These are phyloP conservation scores for Mrakia hoshinonis DNA, from an alignment of 768 basidiomycete species.

Conservation along the genomic window DNA sequence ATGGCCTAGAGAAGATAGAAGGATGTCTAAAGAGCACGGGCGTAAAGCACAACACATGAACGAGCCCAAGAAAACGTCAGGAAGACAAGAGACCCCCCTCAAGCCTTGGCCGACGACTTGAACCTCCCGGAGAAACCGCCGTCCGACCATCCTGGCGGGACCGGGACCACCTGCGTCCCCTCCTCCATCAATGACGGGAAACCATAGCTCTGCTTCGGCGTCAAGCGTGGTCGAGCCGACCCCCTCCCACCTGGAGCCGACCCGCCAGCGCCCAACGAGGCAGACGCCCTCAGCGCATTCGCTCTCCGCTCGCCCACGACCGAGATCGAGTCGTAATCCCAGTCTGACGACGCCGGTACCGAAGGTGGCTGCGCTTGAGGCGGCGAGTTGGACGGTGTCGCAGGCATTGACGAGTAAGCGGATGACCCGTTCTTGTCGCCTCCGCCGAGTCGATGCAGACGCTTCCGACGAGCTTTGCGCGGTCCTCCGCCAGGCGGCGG, in stretches of 20 bases:
- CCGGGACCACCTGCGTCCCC: background rate
- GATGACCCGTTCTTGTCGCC: background rate
- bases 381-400: background rate
- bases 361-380: background rate
- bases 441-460: constrained; percentile 52
- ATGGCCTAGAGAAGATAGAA: too few species aligned
- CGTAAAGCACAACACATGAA: background rate
- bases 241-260: background rate
- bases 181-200: constrained; percentile 20
- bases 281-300: background rate
- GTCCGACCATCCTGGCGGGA: constrained; percentile 5
- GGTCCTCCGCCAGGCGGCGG: constrained; percentile 43
- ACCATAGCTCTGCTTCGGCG: constrained; percentile 17
- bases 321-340: constrained; percentile 10
- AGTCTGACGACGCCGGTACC: background rate
- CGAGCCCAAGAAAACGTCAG: background rate
- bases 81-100: too few species aligned
- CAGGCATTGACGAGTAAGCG: background rate
- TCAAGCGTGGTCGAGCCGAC: background rate
- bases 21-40: background rate
- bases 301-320: background rate
- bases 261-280: background rate
- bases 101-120: background rate
- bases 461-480: constrained; percentile 66
- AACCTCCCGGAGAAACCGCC: constrained; percentile 11